Evolutionary conservation across 108 stramenopile genomes (phyloP).

Genomic region (Aurantiochytrium sp.): DNA sequence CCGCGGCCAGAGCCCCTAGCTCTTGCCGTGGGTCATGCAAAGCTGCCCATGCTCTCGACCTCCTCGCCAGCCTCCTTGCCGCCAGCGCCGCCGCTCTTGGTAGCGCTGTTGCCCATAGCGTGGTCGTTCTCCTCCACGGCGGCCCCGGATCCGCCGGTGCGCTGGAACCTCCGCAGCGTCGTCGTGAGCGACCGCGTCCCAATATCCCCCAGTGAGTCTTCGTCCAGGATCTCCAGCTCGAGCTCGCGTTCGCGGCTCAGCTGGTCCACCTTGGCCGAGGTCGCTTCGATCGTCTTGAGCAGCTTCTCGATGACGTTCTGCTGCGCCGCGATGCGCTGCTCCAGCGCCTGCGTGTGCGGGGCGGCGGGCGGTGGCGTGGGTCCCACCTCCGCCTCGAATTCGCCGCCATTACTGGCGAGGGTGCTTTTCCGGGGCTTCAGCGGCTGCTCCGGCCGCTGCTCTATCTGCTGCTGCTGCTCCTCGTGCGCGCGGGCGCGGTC

Average conservation of each 20-base stretch:
- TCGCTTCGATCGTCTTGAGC: background rate
- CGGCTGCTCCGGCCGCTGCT: no score
- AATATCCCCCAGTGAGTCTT: background rate
- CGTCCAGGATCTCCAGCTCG: background rate
- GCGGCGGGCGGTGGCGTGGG: background rate
- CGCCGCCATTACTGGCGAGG: background rate
- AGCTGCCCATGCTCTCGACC: no score
- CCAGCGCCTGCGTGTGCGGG: background rate
- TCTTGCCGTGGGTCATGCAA: no score
- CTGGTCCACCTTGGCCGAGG: background rate
- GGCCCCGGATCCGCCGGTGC: no score
- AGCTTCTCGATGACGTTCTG: background rate
- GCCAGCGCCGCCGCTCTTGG: no score
- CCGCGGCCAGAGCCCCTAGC: no score
- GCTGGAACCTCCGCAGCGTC: background rate
- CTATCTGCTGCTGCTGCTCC: background rate
- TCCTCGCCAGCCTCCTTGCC: no score
- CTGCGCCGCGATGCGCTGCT: background rate
- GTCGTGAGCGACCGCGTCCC: background rate
- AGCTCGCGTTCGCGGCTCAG: background rate
- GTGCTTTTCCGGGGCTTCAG: no score
- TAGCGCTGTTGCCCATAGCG: no score
- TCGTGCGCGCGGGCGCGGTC: no score
- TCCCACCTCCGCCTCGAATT: no score
- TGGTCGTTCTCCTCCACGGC: no score